Base-by-base conservation (phyloP, 768 basidiomycete species). In the Clathrus columnatus region DNA sequence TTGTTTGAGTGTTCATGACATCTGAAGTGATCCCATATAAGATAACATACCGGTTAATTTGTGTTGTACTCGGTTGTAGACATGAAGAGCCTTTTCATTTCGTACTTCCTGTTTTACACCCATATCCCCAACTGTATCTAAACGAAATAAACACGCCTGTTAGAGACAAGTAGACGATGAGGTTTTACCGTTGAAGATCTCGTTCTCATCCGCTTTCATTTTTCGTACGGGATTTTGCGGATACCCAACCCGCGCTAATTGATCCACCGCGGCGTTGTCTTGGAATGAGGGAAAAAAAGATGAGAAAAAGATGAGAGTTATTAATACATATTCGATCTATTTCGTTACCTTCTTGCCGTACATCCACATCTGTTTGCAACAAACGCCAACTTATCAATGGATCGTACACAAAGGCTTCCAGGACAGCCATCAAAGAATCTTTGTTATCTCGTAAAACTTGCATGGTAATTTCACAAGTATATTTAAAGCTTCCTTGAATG, bases 331-430 rank as follows among this genome's bases (percentile, higher is more conserved):
- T 7, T n/a, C n/a, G 56, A 30, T 51, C 55, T 26, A 24, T 50
- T 59, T 14, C 7, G 65, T 59, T 60, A 83, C 87, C 85, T 68
- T 89, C 85, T 27, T 79, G 75, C 50, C 83, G 80, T 21, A 74
- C 75, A 56, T 91, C 88, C 36, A 80, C 82, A 51, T 93, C 90
- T 5, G 86, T 80, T 63, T 89, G 87, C 77, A 91, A 87, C 59
- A 96, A 73, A 62, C 93, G 82, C 93, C 94, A 99, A 64, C 92
- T 95, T 74, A 98, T 94, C 55, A 99, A 72, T 11, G 96, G 96
- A 65, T 99, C 96, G 63, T 98, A 97, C 7, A 98, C 94, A 66
- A 99, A 98, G 6, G 96, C 95, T 68, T 99, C 96, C 26, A 99
- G 75, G 18, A 99, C 95, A 5, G 96, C 96, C 90, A 98, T 92